phyloP scores from a whole-genome alignment of 1,284 basidiomycete species.

The Termitomyces sp. region DNA sequence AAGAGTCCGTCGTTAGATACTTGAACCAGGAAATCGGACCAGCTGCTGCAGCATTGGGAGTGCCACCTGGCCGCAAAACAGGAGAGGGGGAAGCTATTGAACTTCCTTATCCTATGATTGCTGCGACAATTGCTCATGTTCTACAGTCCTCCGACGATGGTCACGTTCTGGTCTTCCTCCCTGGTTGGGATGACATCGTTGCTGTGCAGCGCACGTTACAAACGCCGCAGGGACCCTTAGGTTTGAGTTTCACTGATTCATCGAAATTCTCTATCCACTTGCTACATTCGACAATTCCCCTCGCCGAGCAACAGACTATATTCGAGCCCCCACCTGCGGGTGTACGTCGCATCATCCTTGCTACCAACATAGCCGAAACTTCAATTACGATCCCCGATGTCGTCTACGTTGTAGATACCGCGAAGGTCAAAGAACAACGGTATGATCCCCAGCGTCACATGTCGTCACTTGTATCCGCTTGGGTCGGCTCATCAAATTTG shows the following conservation, averaged over 20 bases:
- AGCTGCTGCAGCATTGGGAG: constrained; percentile 24
- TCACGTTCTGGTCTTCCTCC: constrained; percentile 89
- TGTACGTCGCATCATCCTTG: constrained; percentile 83
- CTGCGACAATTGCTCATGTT: constrained; percentile 79
- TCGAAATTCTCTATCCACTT: constrained; percentile 76
- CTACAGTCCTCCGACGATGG: constrained; percentile 74
- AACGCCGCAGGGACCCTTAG: constrained; percentile 50
- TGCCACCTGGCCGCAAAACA: constrained; percentile 20
- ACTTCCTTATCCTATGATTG: constrained; percentile 80
- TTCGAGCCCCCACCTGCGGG: constrained; percentile 79
- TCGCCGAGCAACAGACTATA: constrained; percentile 86
- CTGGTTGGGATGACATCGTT: constrained; percentile 91
- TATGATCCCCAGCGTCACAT: constrained; percentile 89
- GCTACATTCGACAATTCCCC: constrained; percentile 87
- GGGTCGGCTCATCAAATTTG: constrained; percentile 91
- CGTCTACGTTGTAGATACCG: constrained; percentile 91
- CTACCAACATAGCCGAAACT: constrained; percentile 97
- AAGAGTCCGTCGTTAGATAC: constrained; percentile 78
- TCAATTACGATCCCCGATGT: constrained; percentile 96
- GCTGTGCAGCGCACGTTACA: constrained; percentile 69
- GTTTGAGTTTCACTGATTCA: constrained; percentile 58
- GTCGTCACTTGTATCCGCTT: constrained; percentile 82
- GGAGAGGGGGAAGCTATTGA: constrained; percentile 65
- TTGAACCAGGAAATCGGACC: constrained; percentile 68
- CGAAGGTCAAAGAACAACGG: constrained; percentile 87